Evolutionary conservation across 495 filamentous ascomycete genomes (phyloP).

Genomic region (Aspergillus olivimuriae): DNA sequence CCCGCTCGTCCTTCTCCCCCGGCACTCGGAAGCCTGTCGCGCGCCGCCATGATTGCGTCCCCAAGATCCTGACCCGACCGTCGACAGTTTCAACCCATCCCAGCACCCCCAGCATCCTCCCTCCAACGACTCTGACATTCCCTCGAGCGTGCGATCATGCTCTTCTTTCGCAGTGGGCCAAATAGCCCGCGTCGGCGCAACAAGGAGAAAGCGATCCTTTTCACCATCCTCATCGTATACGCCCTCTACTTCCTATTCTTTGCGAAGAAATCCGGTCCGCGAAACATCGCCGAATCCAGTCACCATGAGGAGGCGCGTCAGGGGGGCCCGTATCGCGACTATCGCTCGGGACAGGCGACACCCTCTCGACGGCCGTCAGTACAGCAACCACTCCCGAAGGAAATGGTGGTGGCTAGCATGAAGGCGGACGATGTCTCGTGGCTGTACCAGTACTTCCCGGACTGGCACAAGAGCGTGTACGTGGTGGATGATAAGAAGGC

Average conservation of each 20-base stretch:
- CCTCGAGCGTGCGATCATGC: constrained; percentile 29
- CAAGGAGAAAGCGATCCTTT: constrained; percentile 34
- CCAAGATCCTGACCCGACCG: too few relatives aligned
- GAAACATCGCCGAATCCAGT: constrained; percentile 15
- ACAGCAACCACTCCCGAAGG: constrained; percentile 26
- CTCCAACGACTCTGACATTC: too few relatives aligned
- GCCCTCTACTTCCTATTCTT: constrained; percentile 38
- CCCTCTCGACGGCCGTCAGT: constrained; percentile 22
- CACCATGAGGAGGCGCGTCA: constrained; percentile 14
- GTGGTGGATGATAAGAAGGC: constrained; percentile 44
- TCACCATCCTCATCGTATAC: constrained; percentile 36
- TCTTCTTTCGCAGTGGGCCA: constrained; percentile 33
- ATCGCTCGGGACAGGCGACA: constrained; percentile 20
- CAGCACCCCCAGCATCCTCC: too few relatives aligned
- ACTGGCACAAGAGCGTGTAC: constrained; percentile 47
- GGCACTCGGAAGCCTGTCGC: too few relatives aligned
- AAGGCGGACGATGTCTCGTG: constrained; percentile 49
- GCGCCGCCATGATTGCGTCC: too few relatives aligned
- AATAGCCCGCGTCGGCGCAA: constrained; percentile 38
- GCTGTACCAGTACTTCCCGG: constrained; percentile 43
- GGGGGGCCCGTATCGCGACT: constrained; percentile 12
- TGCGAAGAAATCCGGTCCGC: constrained; percentile 17
- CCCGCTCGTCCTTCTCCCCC: too few relatives aligned
- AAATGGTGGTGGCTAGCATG: constrained; percentile 51
- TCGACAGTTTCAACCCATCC: too few relatives aligned